Conservation (phyloP, 2,329 filamentous ascomycete species). For the Hymenoscyphus infarciens region DNA sequence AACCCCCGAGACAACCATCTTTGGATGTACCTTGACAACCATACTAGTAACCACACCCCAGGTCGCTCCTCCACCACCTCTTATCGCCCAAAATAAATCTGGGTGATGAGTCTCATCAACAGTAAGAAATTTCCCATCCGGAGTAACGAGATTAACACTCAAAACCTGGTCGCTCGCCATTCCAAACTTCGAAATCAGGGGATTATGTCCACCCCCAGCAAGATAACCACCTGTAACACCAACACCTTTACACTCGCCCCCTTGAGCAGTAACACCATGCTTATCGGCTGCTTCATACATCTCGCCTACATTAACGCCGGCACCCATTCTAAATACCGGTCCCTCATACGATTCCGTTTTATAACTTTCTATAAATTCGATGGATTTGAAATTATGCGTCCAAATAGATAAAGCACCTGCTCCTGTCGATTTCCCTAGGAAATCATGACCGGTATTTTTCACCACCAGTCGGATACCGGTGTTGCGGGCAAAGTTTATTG, state of each 20-base stretch:
- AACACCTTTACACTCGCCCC: constrained; percentile 44
- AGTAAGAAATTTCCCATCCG: constrained; percentile 45
- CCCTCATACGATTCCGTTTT: constrained; percentile 36
- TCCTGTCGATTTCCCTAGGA: constrained; percentile 29
- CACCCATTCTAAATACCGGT: constrained; percentile 37
- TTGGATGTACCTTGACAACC: constrained; percentile 5
- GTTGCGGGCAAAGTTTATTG: constrained; percentile 43
- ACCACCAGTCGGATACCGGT: constrained; percentile 40
- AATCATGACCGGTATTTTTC: constrained; percentile 26
- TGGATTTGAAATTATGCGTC: constrained; percentile 44
- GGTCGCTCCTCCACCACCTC: constrained; percentile 55
- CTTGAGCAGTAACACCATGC: constrained; percentile 44
- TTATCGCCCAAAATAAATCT: constrained; percentile 62
- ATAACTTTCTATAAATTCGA: constrained; percentile 38
- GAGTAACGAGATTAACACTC: constrained; percentile 53
- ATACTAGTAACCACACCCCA: constrained; percentile 42
- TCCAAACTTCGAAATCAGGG: constrained; percentile 50
- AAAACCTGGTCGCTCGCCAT: constrained; percentile 59
- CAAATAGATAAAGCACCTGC: constrained; percentile 49
- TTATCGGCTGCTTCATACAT: constrained; percentile 41
- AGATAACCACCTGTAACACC: constrained; percentile 46
- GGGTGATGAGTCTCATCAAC: constrained; percentile 49
- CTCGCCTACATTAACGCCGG: constrained; percentile 43
- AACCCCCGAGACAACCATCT: constrained; percentile 1
- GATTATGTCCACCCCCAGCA: constrained; percentile 58